These are phyloP conservation scores for Pseudohyphozyma bogoriensis DNA, from an alignment of 768 basidiomycete genomes.

Conservation along the genomic window DNA sequence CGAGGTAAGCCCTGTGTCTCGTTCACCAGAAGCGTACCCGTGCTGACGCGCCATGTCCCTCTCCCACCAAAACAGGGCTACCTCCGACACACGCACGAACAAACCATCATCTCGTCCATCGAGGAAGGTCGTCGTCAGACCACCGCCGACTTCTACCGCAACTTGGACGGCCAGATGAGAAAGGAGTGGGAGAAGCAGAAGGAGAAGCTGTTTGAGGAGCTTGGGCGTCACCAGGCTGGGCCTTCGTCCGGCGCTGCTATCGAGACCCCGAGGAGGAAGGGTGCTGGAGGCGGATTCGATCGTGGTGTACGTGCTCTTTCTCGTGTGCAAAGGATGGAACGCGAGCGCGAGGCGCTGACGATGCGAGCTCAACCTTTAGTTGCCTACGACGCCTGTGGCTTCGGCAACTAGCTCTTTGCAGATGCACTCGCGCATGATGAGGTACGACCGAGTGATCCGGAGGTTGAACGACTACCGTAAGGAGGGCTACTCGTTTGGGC, in stretches of 20 bases:
- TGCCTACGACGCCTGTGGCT: not conserved
- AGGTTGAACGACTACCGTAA: slow-evolving; percentile 66
- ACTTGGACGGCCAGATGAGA: slow-evolving; percentile 61
- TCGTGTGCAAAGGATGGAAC: not conserved
- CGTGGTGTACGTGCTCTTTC: slow-evolving; percentile 3
- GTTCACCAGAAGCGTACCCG: not conserved
- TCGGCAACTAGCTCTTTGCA: slow-evolving; percentile 16
- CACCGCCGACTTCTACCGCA: slow-evolving; percentile 70
- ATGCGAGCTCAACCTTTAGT: not conserved
- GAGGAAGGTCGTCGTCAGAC: slow-evolving; percentile 80
- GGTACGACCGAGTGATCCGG: slow-evolving; percentile 71
- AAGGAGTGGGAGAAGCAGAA: slow-evolving; percentile 86
- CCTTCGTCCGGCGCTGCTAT: not conserved
- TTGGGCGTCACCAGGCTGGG: slow-evolving; percentile 44
- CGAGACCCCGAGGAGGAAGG: slow-evolving; percentile 5
- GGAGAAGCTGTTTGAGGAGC: slow-evolving; percentile 76
- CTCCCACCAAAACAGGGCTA: slow-evolving; percentile 47
- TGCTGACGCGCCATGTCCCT: too few species aligned
- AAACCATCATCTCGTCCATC: slow-evolving; percentile 85
- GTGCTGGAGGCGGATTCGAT: slow-evolving; percentile 17
- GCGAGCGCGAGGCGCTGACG: not conserved
- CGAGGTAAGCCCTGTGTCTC: slow-evolving; percentile 42
- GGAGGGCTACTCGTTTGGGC: slow-evolving; percentile 23
- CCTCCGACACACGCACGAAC: slow-evolving; percentile 87
- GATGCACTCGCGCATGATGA: slow-evolving; percentile 86